Base-by-base conservation (phyloP, 169 alveolate genomes). In the Plasmodium chabaudi region DNA sequence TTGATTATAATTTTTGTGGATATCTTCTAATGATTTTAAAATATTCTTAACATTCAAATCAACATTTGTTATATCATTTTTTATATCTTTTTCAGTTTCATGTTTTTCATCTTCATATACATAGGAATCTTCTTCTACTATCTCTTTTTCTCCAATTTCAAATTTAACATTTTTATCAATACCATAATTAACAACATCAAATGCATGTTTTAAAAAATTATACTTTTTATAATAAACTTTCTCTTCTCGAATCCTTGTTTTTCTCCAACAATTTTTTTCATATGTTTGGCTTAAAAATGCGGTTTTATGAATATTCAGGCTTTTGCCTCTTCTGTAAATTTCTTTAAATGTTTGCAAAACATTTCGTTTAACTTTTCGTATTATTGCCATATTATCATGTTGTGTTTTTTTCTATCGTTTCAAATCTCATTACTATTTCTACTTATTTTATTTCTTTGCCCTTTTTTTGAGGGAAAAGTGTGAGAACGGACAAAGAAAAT, bases 251-350 rank as follows among this genome's bases (percentile, higher is more conserved):
- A 82, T 5, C 42, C 90, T 82, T 67, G 90, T 82, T 82, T 82
- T 82, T 46, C 90, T 82, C 90, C 90, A 82, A 49, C 90, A 82
- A 53, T 82, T 82, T 61, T 82, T 82, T 82, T 82, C 90, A 67
- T 82, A 82, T 12, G 90, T 82, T 61, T 82, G 90, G 74, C 82
- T 34, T 60, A 82, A 67, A 82, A 82, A 82, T 34, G 84, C 57
- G 5, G 90, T 82, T 56, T 82, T 82, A 25, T 82, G 90, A 19
- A 82, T 67, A 49, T 82, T 82, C 72, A 82, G 51, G 19, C 82
- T 67, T 82, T 82, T 82, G 4, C 90, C 90, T 15, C 51, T 67
- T 55, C 47, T 65, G 34, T 82, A 82, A 67, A 82, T 13, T 59
- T 82, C 90, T 46, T 68, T 82, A 39, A 82, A 82, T 6, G 90